Base-by-base conservation (phyloP, 2,329 filamentous ascomycete genomes). In the Neofusicoccum sp. region DNA sequence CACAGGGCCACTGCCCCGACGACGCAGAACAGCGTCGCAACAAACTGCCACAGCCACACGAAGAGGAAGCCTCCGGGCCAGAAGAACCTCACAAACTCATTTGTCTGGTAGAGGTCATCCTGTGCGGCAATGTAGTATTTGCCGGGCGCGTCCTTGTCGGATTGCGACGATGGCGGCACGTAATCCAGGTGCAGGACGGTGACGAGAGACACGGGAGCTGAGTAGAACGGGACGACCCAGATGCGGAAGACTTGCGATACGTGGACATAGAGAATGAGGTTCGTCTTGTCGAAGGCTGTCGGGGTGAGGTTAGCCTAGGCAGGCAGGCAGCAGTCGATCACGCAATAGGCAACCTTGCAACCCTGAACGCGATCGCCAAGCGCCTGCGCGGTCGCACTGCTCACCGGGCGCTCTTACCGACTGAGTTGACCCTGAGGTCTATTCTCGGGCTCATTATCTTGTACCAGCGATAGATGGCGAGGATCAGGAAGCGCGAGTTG, bases 51-150 rank as follows among this genome's bases (percentile, higher is more conserved):
- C 3, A 81, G 64, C 73, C 84, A 79, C 1, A 91, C 73, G 1
- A 88, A 33, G 26, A 83, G 68, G 6, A 84, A 86, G 0, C 87
- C 75, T 9, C 79, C 83, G 8, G 88, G 86, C 14, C 83, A 68
- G 16, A 93, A 67, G 69, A 96, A 95, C 67, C 88, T 87, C 63
- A 93, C 78, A 64, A 87, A 88, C 66, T 96, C 88, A 51, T 86
- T 87, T 0, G 86, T 80, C 68, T 93, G 90, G 69, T 96, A 96
- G 6, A 93, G 76, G 70, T 96, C 91, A 65, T 96, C 87, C 71
- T 96, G 92, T 16, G 80, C 83, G 6, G 80, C 74, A 64, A 96
- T 93, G 70, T 87, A 89, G 76, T 92, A 95, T 61, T 81, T 82
- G 24, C 68, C 74, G 56, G 66, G 33, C 64, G 57, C n/a, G 62